phyloP scores from a whole-genome alignment of 192 early-diverging fungal species.

The Powellomyces hirtus region DNA sequence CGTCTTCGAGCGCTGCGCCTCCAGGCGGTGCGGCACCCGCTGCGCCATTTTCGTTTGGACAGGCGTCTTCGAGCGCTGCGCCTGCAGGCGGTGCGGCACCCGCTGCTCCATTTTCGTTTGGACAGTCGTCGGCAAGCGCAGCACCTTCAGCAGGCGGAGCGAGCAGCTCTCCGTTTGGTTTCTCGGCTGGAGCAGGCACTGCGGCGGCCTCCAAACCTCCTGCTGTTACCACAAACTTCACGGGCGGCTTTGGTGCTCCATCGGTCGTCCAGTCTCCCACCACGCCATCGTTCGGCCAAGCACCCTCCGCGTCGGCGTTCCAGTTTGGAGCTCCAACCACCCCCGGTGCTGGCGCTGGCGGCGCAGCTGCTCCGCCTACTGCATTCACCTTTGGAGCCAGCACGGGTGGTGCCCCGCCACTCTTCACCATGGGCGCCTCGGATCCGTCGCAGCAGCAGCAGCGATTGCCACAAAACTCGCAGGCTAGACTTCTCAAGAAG shows the following conservation, averaged over 20 bases:
- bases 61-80: background rate
- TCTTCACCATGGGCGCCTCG: background rate
- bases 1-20: background rate
- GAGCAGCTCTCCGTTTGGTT: background rate
- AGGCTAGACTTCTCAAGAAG: no score
- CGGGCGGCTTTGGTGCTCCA: background rate
- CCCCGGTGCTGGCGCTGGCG: background rate
- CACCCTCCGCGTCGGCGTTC: constrained; percentile 3
- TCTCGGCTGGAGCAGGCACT: no score
- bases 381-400: constrained; percentile 4
- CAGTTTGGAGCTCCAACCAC: constrained; percentile 6
- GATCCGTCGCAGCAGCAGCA: background rate
- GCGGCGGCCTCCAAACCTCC: no score
- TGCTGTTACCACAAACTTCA: no score
- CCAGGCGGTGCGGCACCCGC: background rate
- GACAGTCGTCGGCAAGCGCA: background rate
- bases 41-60: background rate
- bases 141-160: background rate
- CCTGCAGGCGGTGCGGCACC: background rate
- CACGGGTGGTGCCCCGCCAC: background rate
- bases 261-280: background rate
- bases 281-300: background rate
- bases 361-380: background rate
- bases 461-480: background rate
- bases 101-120: background rate